These are phyloP conservation scores for Leccinum variicolor DNA, from an alignment of 768 basidiomycete genomes.

Conservation along the genomic window DNA sequence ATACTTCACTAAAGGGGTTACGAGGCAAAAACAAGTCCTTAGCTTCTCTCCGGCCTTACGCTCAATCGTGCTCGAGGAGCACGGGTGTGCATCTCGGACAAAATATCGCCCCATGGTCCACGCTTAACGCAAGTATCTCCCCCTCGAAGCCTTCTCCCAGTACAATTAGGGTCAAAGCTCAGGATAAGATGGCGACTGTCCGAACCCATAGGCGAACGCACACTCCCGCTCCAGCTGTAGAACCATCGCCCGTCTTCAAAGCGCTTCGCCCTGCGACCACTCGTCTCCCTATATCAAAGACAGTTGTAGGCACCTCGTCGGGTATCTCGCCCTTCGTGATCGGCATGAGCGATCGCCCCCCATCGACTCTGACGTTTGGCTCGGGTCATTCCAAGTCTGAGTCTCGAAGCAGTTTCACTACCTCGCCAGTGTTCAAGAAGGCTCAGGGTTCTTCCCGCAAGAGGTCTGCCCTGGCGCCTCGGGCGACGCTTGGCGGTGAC, in stretches of 20 bases:
- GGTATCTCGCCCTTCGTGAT: conserved; percentile 26
- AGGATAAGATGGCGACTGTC: conserved; percentile 25
- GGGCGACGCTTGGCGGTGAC: conserved; percentile 13
- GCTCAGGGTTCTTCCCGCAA: conserved; percentile 22
- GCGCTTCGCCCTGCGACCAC: conserved; percentile 50
- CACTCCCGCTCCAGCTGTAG: conserved; percentile 57
- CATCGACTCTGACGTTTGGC: conserved; percentile 38
- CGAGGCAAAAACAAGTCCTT: conserved; percentile 41
- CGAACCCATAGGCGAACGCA: conserved; percentile 49
- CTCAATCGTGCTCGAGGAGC: conserved; percentile 28
- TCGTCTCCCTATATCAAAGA: conserved; percentile 19
- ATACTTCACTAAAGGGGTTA: conserved; percentile 37
- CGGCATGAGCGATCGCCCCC: conserved; percentile 18
- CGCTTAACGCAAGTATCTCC: conserved; percentile 38
- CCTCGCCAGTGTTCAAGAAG: conserved; percentile 37
- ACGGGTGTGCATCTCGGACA: conserved; percentile 39
- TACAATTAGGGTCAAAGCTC: conserved; percentile 17
- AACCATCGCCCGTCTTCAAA: conserved; percentile 56
- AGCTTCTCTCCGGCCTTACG: conserved; percentile 50
- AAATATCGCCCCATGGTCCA: conserved; percentile 64
- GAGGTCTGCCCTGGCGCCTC: conserved; percentile 22
- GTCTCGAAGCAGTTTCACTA: conserved; percentile 16
- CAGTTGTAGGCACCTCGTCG: conserved; percentile 23
- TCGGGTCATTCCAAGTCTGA: conserved; percentile 31
- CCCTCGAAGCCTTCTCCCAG: conserved; percentile 33